A percentile compares a stretch with the other conserved stretches of the same genome.
Evolutionary conservation across 2,329 filamentous ascomycete genomes (phyloP).

Genomic region (Escovopsis weberi): DNA sequence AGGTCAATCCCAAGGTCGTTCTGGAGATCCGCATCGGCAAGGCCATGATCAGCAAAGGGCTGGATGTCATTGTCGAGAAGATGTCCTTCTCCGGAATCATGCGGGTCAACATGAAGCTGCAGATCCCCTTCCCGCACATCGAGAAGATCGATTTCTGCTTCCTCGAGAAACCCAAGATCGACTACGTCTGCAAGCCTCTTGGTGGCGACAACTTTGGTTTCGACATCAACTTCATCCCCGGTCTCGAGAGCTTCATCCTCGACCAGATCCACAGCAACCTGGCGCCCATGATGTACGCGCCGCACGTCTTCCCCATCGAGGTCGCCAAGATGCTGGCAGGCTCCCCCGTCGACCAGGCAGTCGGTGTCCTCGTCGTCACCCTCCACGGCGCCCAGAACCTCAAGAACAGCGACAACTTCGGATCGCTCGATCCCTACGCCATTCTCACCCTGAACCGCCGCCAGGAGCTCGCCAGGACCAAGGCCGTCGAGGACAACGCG

Average conservation of each 20-base stretch:
- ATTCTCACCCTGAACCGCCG: slow-evolving; percentile 74
- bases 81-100: slow-evolving; percentile 94
- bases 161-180: slow-evolving; percentile 73
- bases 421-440: slow-evolving; percentile 81
- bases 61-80: slow-evolving; percentile 95
- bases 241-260: slow-evolving; percentile 82
- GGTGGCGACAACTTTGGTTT: slow-evolving; percentile 93
- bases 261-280: slow-evolving; percentile 93
- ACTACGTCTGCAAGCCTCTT: slow-evolving; percentile 95
- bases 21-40: slow-evolving; percentile 91
- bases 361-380: slow-evolving; percentile 84
- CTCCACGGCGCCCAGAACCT: slow-evolving; percentile 83
- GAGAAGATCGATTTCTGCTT: slow-evolving; percentile 94
- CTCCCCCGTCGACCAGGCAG: slow-evolving; percentile 84
- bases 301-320: slow-evolving; percentile 96
- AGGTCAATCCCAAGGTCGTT: slow-evolving; percentile 92
- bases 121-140: slow-evolving; percentile 88
- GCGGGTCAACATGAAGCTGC: slow-evolving; percentile 94
- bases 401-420: slow-evolving; percentile 91
- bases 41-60: slow-evolving; percentile 89
- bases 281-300: slow-evolving; percentile 93
- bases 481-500: slow-evolving; percentile 68
- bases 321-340: slow-evolving; percentile 97
- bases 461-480: slow-evolving; percentile 71
- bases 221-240: slow-evolving; percentile 98